Conservation (phyloP, 495 filamentous ascomycete genomes). For the Lichenothelia convexa region DNA sequence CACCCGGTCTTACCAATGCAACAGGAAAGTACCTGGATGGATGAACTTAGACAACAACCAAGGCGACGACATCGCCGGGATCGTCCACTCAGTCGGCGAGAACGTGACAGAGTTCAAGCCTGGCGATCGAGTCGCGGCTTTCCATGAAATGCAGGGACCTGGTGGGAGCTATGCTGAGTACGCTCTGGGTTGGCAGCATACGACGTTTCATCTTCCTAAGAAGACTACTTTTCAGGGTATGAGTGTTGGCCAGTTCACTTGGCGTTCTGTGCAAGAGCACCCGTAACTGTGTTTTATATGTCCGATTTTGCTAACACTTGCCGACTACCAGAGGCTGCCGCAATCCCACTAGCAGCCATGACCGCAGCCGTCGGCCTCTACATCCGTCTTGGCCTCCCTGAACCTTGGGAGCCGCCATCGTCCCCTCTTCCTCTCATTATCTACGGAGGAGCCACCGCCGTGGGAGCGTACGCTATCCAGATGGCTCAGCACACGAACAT, state of each 20-base stretch:
- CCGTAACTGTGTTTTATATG: neutral
- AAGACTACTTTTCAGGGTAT: conserved; percentile 48
- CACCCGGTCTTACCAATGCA: neutral
- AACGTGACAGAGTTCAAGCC: conserved; percentile 42
- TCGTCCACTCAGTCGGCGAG: conserved; percentile 41
- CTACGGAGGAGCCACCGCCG: conserved; percentile 50
- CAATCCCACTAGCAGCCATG: conserved; percentile 57
- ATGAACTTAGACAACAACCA: conserved; percentile 23
- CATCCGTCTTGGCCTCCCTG: conserved; percentile 36
- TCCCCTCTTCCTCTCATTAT: conserved; percentile 36
- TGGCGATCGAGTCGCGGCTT: conserved; percentile 53
- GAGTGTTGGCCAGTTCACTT: neutral
- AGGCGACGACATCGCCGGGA: conserved; percentile 59
- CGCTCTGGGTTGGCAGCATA: conserved; percentile 41
- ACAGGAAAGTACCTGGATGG: conserved; percentile 22
- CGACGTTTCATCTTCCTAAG: conserved; percentile 51
- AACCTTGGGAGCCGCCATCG: conserved; percentile 38
- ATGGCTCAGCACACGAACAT: conserved; percentile 48
- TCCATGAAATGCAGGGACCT: conserved; percentile 40
- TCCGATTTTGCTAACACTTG: conserved; percentile 1
- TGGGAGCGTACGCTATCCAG: conserved; percentile 52
- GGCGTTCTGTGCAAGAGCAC: neutral
- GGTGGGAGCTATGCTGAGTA: conserved; percentile 55
- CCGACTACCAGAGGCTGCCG: conserved; percentile 39
- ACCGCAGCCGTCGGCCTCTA: conserved; percentile 52